Evolutionary conservation across 805 yeast genomes (phyloP).

Genomic region (Dipodascus geniculatus): DNA sequence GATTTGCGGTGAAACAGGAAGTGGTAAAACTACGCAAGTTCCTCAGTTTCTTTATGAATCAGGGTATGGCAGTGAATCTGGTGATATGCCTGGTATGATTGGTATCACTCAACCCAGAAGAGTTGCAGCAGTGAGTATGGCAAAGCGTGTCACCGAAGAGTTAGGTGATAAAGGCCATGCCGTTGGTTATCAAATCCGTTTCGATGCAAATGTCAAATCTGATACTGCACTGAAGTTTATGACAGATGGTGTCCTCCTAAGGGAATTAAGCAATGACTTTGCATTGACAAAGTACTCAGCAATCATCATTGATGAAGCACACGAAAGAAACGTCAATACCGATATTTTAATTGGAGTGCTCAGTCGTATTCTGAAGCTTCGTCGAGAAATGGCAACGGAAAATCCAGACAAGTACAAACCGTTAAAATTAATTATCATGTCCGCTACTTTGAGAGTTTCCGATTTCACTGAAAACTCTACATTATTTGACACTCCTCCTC

Average conservation of each 20-base stretch:
- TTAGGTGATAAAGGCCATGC: slow-evolving; percentile 56
- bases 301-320: slow-evolving; percentile 92
- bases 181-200: slow-evolving; percentile 82
- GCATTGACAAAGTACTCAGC: slow-evolving; percentile 72
- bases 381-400: slow-evolving; percentile 32
- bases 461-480: slow-evolving; percentile 78
- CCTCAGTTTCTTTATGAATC: slow-evolving; percentile 93
- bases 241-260: slow-evolving; percentile 91
- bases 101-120: slow-evolving; percentile 93
- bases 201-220: slow-evolving; percentile 56
- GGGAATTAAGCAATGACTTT: slow-evolving; percentile 90
- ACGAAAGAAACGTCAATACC: slow-evolving; percentile 91
- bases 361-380: slow-evolving; percentile 68
- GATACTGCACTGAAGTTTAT: slow-evolving; percentile 70
- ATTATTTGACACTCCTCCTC: slow-evolving; percentile 66
- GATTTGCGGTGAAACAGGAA: slow-evolving; percentile 96
- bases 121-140: slow-evolving; percentile 78
- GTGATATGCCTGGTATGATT: slow-evolving; percentile 80
- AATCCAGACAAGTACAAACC: slow-evolving; percentile 36
- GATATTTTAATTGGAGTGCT: slow-evolving; percentile 93
- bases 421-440: slow-evolving; percentile 82
- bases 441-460: slow-evolving; percentile 88
- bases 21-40: slow-evolving; percentile 96
- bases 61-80: slow-evolving; percentile 60
- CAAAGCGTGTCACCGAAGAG: slow-evolving; percentile 74